Evolutionary conservation across 2,329 filamentous ascomycete genomes (phyloP).

Genomic region (Calonectria montana): DNA sequence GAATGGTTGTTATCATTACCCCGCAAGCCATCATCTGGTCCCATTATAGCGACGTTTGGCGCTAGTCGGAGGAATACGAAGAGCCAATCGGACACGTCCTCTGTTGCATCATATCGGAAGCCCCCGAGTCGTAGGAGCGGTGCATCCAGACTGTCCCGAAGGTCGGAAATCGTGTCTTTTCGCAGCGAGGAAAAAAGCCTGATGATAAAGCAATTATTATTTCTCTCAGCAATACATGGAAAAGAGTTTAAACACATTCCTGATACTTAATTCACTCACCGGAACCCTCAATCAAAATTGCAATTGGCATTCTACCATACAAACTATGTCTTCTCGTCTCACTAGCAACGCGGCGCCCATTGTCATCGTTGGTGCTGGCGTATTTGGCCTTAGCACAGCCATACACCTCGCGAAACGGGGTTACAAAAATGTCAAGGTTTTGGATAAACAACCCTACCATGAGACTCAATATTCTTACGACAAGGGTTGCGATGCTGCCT

Average conservation of each 20-base stretch:
- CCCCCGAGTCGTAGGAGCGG: not conserved
- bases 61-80: slow-evolving; percentile 23
- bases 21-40: not conserved
- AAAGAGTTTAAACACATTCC: not conserved
- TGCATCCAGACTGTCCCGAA: not conserved
- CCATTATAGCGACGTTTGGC: not conserved
- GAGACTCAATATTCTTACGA: slow-evolving; percentile 52
- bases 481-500: slow-evolving; percentile 53
- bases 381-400: slow-evolving; percentile 49
- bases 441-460: slow-evolving; percentile 58
- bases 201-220: not conserved
- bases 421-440: slow-evolving; percentile 57
- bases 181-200: not conserved
- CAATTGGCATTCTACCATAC: not conserved
- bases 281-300: not conserved
- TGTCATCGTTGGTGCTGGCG: slow-evolving; percentile 18
- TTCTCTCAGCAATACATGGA: not conserved
- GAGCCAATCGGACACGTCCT: not conserved
- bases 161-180: not conserved
- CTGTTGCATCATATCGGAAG: not conserved
- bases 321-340: not conserved
- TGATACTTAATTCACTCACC: too few species aligned
- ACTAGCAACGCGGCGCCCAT: not conserved
- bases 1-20: not conserved
- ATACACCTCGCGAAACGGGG: slow-evolving; percentile 48